These are phyloP conservation scores for Ajuga chamaepitys DNA, from an alignment of 257 asterid genomes.

Conservation along the genomic window DNA sequence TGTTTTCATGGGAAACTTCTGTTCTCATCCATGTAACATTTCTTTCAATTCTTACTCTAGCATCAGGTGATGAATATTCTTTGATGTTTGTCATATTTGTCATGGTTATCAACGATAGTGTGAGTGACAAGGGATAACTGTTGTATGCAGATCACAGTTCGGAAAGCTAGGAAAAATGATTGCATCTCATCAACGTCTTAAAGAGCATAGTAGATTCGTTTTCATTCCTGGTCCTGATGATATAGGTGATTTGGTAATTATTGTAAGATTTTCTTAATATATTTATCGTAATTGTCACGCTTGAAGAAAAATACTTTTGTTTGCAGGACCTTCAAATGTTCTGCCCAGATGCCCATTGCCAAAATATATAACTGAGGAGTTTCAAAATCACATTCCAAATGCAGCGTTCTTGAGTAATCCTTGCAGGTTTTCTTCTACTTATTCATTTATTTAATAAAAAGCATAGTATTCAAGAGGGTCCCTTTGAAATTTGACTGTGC, in stretches of 20 bases:
- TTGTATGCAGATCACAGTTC: slow-evolving; percentile 56
- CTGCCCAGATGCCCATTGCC: slow-evolving; percentile 83
- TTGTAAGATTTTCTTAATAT: slow-evolving; percentile 12
- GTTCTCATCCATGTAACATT: slow-evolving; percentile 86
- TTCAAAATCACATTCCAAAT: slow-evolving; percentile 58
- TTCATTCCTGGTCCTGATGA: slow-evolving; percentile 99
- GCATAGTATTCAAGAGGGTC: neutral
- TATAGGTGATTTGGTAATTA: slow-evolving; percentile 48
- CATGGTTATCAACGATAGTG: slow-evolving; percentile 6
- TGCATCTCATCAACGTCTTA: slow-evolving; percentile 67
- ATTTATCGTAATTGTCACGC: slow-evolving; percentile 7
- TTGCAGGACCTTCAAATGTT: slow-evolving; percentile 83
- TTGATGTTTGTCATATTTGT: slow-evolving; percentile 17
- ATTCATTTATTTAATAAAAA: too few relatives aligned
- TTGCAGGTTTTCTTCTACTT: slow-evolving; percentile 59
- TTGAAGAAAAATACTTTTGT: neutral
- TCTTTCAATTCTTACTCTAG: slow-evolving; percentile 73
- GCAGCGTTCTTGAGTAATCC: slow-evolving; percentile 85
- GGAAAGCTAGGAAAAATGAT: slow-evolving; percentile 85
- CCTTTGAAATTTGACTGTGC: neutral
- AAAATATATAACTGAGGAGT: slow-evolving; percentile 76
- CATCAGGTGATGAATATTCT: slow-evolving; percentile 51
- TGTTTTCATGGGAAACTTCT: slow-evolving; percentile 96
- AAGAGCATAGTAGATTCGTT: slow-evolving; percentile 68
- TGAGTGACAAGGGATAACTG: slow-evolving; percentile 9